Evolutionary conservation across 192 early-diverging fungal species (phyloP).

Genomic region (Fimicolochytrium jonesii): DNA sequence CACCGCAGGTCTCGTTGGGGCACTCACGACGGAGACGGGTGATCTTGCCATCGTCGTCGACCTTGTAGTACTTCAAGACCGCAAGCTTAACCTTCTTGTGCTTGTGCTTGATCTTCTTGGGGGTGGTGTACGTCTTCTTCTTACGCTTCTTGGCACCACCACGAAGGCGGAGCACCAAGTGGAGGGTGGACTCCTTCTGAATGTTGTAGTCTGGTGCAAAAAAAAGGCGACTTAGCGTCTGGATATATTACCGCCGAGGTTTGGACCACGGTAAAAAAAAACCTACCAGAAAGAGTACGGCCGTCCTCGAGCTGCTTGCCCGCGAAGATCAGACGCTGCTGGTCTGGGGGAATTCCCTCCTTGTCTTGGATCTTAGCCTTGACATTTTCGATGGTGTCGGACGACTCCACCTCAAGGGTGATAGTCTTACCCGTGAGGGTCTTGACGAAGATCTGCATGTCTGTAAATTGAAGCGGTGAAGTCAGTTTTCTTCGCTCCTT

Average conservation of each 20-base stretch:
- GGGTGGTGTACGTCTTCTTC: slow-evolving; percentile 99
- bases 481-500: neutral
- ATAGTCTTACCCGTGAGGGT: slow-evolving; percentile 77
- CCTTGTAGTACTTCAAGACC: slow-evolving; percentile 98
- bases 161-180: slow-evolving; percentile 61
- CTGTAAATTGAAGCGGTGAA: slow-evolving; percentile 53
- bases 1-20: slow-evolving; percentile 93
- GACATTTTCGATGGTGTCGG: slow-evolving; percentile 70
- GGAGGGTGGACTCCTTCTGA: slow-evolving; percentile 67
- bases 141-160: slow-evolving; percentile 97
- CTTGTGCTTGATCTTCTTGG: slow-evolving; percentile 99
- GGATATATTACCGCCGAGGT: neutral
- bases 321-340: slow-evolving; percentile 77
- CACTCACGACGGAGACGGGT: slow-evolving; percentile 99
- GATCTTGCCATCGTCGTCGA: slow-evolving; percentile 94
- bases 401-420: slow-evolving; percentile 70
- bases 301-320: slow-evolving; percentile 79
- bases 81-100: slow-evolving; percentile 98
- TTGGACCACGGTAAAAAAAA: slow-evolving; percentile 31
- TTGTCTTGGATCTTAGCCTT: slow-evolving; percentile 57
- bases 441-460: slow-evolving; percentile 79
- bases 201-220: slow-evolving; percentile 67
- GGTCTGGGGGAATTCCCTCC: slow-evolving; percentile 71
- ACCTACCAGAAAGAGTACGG: slow-evolving; percentile 53
- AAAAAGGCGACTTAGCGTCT: slow-evolving; percentile 28